These are phyloP conservation scores for Trichophyton mentagrophytes DNA, from an alignment of 2,329 filamentous ascomycete species.

Conservation along the genomic window DNA sequence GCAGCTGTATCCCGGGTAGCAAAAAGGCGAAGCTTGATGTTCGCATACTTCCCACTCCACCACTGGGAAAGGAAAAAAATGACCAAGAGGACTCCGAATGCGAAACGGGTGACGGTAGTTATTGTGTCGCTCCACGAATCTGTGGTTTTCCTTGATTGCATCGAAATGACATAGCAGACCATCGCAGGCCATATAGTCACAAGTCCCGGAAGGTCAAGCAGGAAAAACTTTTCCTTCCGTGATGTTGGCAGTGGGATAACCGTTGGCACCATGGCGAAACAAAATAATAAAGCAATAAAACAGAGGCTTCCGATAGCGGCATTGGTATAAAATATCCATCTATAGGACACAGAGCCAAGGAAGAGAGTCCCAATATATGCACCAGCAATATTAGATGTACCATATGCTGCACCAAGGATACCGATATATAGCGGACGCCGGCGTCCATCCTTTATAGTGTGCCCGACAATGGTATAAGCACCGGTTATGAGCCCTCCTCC, in stretches of 20 bases:
- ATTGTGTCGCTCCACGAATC: not conserved
- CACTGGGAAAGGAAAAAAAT: not conserved
- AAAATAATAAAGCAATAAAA: slow-evolving; percentile 8
- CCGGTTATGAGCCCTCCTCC: slow-evolving; percentile 28
- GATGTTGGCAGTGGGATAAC: not conserved
- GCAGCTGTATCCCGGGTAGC: not conserved
- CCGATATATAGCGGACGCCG: slow-evolving; percentile 22
- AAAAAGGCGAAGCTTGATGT: not conserved
- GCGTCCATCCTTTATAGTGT: slow-evolving; percentile 22
- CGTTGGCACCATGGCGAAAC: not conserved
- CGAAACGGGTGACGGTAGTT: not conserved
- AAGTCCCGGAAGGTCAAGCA: not conserved
- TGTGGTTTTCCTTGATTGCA: not conserved
- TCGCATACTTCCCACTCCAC: not conserved
- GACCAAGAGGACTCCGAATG: not conserved
- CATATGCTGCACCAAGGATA: slow-evolving; percentile 26
- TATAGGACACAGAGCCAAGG: slow-evolving; percentile 7
- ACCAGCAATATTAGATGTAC: slow-evolving; percentile 29
- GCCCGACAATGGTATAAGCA: slow-evolving; percentile 23
- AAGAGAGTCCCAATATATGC: slow-evolving; percentile 10
- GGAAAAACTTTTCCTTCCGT: not conserved
- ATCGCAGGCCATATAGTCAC: not conserved
- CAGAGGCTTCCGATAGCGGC: slow-evolving; percentile 8
- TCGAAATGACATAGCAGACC: not conserved
- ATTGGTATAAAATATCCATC: slow-evolving; percentile 10